Base-by-base conservation (phyloP, 805 yeast genomes). In the Cyberlindnera xylosilytica region DNA sequence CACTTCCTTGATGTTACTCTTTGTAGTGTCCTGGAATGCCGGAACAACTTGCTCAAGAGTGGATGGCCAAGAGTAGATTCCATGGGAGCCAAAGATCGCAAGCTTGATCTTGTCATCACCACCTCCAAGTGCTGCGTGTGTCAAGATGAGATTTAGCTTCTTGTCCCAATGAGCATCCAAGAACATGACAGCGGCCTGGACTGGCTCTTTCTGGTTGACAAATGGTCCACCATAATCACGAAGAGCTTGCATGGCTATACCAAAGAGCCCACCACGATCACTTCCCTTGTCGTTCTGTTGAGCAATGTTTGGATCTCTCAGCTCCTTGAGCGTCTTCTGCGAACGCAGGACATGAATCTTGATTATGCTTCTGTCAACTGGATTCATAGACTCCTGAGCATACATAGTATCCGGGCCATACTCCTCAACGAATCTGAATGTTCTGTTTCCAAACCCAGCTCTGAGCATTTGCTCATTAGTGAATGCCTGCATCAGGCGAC, bases 71-170 rank as follows among this genome's bases (percentile, higher is more conserved):
- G 96, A 78, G 60, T 86, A 90, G 11, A 88, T 52, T 0, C 96
- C 93, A 57, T 93, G 98, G 6, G 95, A 82, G 6, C 99, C 99
- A 63, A 90, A 91, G 9, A 93, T 88, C 1, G 96, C 98, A 41
- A 93, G 64, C 49, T 80, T 80, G 33, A 87, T 68, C 33, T 78
- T 68, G 32, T 73, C 81, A 20, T 74, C 73, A 11, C 93, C 93
- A 22, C 98, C 98, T 35, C 98, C 98, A 15, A 91, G 66, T 0
- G 98, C 98, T 2, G 97, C 97, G 65, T 93, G 98, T 2, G 88
- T 87, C 28, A 79, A 61, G 36, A 93, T 80, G 49, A 85, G 64
- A 16, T 78, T 69, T 24, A 65, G 63, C 32, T 64, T 54, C 2
- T 68, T 62, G 60, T 90, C 95, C 85, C 88, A 93, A 57, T 83